These are phyloP conservation scores for Aspergillus ostianus DNA, from an alignment of 495 filamentous ascomycete genomes.

Conservation along the genomic window DNA sequence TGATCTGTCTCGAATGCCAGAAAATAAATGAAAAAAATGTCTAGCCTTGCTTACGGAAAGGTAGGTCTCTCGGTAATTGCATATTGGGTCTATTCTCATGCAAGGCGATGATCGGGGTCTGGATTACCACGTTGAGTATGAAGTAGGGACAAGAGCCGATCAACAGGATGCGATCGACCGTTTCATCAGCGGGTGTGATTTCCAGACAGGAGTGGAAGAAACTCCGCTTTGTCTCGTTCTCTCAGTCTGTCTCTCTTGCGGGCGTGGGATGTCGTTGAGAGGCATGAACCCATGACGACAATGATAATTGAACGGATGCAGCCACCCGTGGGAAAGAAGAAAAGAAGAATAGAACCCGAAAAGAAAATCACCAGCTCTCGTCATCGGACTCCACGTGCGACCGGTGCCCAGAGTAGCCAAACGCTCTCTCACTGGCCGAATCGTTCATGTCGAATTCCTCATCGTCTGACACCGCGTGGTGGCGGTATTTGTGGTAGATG, in stretches of 20 bases:
- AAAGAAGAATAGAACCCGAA: neutral
- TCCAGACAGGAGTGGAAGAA: neutral
- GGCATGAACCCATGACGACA: neutral
- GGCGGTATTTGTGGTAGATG: slow-evolving; percentile 42
- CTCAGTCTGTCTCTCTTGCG: neutral
- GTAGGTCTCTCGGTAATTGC: neutral
- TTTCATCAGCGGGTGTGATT: neutral
- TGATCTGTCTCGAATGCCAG: neutral
- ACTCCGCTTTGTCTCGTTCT: neutral
- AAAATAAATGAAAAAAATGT: neutral
- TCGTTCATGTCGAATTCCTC: slow-evolving; percentile 54
- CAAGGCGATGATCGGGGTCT: neutral
- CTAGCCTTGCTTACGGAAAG: neutral
- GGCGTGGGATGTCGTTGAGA: neutral
- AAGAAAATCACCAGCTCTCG: slow-evolving; percentile 22
- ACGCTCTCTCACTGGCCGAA: slow-evolving; percentile 44
- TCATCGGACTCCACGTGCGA: slow-evolving; percentile 36
- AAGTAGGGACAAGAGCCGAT: neutral
- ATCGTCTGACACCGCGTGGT: slow-evolving; percentile 47
- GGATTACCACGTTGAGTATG: neutral
- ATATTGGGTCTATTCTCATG: neutral
- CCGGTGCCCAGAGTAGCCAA: slow-evolving; percentile 23
- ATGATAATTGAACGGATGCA: slow-evolving; percentile 12
- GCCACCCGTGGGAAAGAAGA: slow-evolving; percentile 12
- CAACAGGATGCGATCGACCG: neutral